Conservation (phyloP, 129 eudicot genomes). For the Ambrosia artemisiifolia region DNA sequence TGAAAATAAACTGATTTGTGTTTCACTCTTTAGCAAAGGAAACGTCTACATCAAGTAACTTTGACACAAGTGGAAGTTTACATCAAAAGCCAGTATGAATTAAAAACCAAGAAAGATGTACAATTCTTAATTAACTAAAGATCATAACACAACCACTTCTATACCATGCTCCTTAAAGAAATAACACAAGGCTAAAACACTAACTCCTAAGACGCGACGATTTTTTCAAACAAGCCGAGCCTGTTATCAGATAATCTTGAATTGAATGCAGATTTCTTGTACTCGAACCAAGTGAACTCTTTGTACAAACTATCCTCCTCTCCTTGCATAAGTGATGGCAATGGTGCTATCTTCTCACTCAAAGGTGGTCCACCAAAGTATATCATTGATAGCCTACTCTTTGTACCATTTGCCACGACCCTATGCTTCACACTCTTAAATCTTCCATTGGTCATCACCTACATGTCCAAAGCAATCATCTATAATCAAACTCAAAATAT, state of each 20-base stretch:
- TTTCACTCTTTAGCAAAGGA: too few species aligned
- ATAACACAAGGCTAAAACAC: conserved; percentile 1
- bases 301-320: conserved; percentile 82
- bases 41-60: conserved; percentile 5
- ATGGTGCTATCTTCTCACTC: conserved; percentile 86
- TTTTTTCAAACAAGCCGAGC: conserved; percentile 61
- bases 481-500: background rate
- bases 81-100: background rate
- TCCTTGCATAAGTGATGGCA: conserved; percentile 68
- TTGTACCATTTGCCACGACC: conserved; percentile 66
- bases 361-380: conserved; percentile 94
- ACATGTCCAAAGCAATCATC: conserved; percentile 19
- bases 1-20: too few species aligned
- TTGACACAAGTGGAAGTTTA: background rate
- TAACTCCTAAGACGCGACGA: conserved; percentile 42
- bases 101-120: background rate
- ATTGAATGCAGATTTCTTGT: conserved; percentile 70
- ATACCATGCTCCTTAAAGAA: conserved; percentile 12
- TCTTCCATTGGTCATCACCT: conserved; percentile 95
- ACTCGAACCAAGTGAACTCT: conserved; percentile 94
- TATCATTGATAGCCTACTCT: conserved; percentile 84
- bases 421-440: conserved; percentile 87
- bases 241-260: conserved; percentile 77
- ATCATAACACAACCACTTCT: conserved; percentile 16
- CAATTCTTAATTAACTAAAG: conserved; percentile 4